phyloP scores from a whole-genome alignment of 2,329 filamentous ascomycete genomes.

The Verticillium alfalfae region DNA sequence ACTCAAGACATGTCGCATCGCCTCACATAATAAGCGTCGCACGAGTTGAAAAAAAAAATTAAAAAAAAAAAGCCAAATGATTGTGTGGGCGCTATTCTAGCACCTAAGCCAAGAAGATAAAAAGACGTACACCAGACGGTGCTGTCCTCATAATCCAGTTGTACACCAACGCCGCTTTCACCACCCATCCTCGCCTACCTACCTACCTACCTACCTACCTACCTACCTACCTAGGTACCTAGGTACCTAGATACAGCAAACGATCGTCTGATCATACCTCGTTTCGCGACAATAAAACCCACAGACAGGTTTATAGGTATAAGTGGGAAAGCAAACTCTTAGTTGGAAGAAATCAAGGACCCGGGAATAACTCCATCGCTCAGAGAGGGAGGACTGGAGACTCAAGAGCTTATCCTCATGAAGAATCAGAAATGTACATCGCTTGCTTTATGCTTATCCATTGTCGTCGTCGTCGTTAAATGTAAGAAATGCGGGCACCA shows the following conservation, averaged over 20 bases:
- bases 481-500: slow-evolving; percentile 9
- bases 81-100: background rate
- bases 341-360: background rate
- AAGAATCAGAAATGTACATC: background rate
- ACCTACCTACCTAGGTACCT: background rate
- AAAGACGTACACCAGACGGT: background rate
- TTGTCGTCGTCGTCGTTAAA: background rate
- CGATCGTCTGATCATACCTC: background rate
- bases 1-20: background rate
- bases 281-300: too few species aligned
- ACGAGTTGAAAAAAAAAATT: background rate
- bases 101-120: background rate
- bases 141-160: background rate
- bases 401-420: background rate
- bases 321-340: background rate
- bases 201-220: background rate
- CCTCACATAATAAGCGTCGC: background rate
- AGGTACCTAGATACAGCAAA: background rate
- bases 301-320: background rate
- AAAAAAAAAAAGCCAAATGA: background rate
- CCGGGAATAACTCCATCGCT: background rate
- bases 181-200: background rate
- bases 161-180: background rate
- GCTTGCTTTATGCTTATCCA: background rate
- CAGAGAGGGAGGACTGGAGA: background rate